Base-by-base conservation (phyloP, 2,329 filamentous ascomycete species). In the Elsinoe necatrix region DNA sequence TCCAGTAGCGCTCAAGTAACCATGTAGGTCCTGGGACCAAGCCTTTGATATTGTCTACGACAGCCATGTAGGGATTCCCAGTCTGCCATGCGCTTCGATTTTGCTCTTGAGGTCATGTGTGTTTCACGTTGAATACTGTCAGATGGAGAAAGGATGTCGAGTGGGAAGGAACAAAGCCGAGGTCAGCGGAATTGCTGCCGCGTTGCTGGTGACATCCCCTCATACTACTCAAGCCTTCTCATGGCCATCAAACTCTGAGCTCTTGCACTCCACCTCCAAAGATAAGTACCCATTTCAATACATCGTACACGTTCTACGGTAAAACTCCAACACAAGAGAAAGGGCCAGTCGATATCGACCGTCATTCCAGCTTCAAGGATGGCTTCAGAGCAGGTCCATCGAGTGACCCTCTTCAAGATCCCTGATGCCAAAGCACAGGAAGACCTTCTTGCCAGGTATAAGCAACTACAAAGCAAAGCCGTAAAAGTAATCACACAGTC, bases 371-470 rank as follows among this genome's bases (percentile, higher is more conserved):
- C 16, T 14, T 23, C 31, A 8, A 39, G 6, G 3, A 55, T 55
- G 52, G 14, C 52, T 12, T 29, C 37, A 3, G n/a, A 34, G 20
- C 54, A 56, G 14, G 27, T 79, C 63, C 73, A 77, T 61, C 72
- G 77, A 48, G 71, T 79, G 60, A 79, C 77, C 34, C 69, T 78
- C 59, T 80, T 80, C 73, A 80, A 80, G 63, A 69, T 79, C 57
- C 72, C 75, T 58, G 71, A 74, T 47, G 71, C 73, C 43, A 70
- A 68, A 42, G 72, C 76, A 58, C 70, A 73, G 20, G 64, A 71
- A 29, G 65, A 68, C 12, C 62, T 79, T 4, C 61, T 79, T 1
- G 72, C 73, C 20, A 65, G 73, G 58, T 78, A 77, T 63, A 71
- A 73, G 58, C 63, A 69, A 4, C 62, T 78, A 7, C 66, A 69